Base-by-base conservation (phyloP, 257 asterid genomes). In the Solanum tarijense region DNA sequence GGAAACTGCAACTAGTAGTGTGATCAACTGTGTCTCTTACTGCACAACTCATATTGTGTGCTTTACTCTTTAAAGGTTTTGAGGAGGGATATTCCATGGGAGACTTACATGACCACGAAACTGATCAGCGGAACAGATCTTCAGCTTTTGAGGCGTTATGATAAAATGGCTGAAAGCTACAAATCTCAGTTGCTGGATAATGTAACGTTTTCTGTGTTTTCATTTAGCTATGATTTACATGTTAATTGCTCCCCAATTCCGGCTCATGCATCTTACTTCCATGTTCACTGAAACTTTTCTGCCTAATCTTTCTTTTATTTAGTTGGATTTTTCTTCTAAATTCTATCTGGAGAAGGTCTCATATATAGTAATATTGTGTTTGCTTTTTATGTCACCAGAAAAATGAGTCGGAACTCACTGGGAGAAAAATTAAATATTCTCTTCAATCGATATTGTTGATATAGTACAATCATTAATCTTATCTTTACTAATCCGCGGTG, bases 61-160 rank as follows among this genome's bases (percentile, higher is more conserved):
- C 11, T 48, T 46, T 48, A 5, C 73, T 75, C 68, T 84, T 52
- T 87, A 87, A 91, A 96, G 98, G 95, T 96, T 79, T 91, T 96
- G 92, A 89, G 92, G 92, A 93, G 98, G 92, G 98, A 97, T 90
- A 97, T 97, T 84, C 98, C 96, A 68, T 97, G 99, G 99, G 98
- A 97, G 88, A 94, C 98, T 46, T 96, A 97, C 91, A 92, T 95
- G 96, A 92, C 98, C 73, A 94, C 97, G 48, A 96, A 97, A 94
- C 90, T 96, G 94, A 96, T 97, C 52, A 89, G 95, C 4, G 98
- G 97, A 74, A 94, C 98, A 20, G 96, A 94, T 81, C 95, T 97
- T 89, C 98, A 97, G 93, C 94, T 97, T 89, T 91, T 97, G 90
- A 91, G 98, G 90, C 93, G 98, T 60, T 97, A 96, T 34, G 99